Base-by-base conservation (phyloP, 1,284 basidiomycete species). In the Ganoderma lingzhi region DNA sequence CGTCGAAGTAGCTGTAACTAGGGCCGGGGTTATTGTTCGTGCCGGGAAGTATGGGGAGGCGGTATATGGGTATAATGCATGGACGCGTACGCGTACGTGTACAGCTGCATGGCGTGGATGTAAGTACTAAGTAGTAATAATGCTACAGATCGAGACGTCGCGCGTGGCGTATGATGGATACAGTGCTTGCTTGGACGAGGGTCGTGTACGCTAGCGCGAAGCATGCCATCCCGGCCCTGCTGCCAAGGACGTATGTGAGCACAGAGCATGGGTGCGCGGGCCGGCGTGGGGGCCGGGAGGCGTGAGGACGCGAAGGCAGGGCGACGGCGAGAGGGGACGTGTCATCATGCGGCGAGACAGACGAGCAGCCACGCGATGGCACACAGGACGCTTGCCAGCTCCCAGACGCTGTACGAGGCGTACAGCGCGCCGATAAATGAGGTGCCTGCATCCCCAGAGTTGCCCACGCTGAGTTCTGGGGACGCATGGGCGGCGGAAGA, bases 341-440 rank as follows among this genome's bases (percentile, higher is more conserved):
- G 19, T 19, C 15, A 63, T 61, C 65, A 73, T 44, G 71, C 67
- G 28, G 62, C 62, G 48, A 73, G 68, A 60, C 70, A 73, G 37
- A 73, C 70, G 23, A 73, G 56, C 53, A 73, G 48, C 72, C 72
- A 73, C 14, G 66, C 72, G 30, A 73, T 59, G 23, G 70, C 72
- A 41, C 68, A 70, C 15, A 63, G 30, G 1, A 73, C 62, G 65
- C 72, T 71, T 37, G 66, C 70, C 45, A 71, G 70, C 61, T 73
- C 72, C 72, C 70, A 73, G 56, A 71, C 64, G 59, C 60, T 69
- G 64, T 61, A 72, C 45, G 71, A 51, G 51, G 45, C 62, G 41
- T 68, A 65, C 35, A 69, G 17, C 53, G 64, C 58, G 28, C 63
- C 67, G 53, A 71, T 56, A 42, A 56, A 53, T 48, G 71, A 66